Base-by-base conservation (phyloP, 768 basidiomycete genomes). In the Postia placenta region DNA sequence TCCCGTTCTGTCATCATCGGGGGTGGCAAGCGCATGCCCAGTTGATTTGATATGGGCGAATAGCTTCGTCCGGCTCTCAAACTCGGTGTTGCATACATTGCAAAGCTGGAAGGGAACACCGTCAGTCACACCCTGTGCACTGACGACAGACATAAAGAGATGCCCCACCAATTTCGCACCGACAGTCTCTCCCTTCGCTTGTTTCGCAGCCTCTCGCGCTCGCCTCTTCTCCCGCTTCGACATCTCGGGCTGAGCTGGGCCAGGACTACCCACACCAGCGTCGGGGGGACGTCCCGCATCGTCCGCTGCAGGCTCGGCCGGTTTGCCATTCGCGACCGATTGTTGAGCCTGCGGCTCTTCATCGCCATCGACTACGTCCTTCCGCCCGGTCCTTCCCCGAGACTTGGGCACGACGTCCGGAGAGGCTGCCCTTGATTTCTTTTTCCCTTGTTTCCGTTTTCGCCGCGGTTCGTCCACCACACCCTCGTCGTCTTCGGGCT, bases 171-270 rank as follows among this genome's bases (percentile, higher is more conserved):
- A 50, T 56, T 60, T 67, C 20, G 54, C 47, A 3, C 11, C 62
- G 28, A 57, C 60, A 27, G 61, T 60, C 36, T 59, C 69, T 38
- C 60, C 63, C 52, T 71, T 69, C 4, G 69, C 74, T 62, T 85
- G 91, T 71, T 83, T 90, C 41, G 79, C 73, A 2, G 71, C 80
- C 63, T 95, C 88, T 41, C 81, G 74, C 15, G 85, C 83, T 42
- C 83, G 76, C 41, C 94, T 71, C 65, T 85, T 91, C 26, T 96
- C 91, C 50, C 79, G 81, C 67, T 96, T 97, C 5, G 90, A 79
- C 51, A 77, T 55, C 50, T 67, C 70, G 19, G 43, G 61, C 37
- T 56, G 50, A 24, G 47, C 30, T 7, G 30, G 30, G 30, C 30
- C 30, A 33, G 7, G 9, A 7, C 15, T 33, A 33, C 15, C 30